These are phyloP conservation scores for Blastomyces parvus DNA, from an alignment of 2,329 filamentous ascomycete genomes.

Conservation along the genomic window DNA sequence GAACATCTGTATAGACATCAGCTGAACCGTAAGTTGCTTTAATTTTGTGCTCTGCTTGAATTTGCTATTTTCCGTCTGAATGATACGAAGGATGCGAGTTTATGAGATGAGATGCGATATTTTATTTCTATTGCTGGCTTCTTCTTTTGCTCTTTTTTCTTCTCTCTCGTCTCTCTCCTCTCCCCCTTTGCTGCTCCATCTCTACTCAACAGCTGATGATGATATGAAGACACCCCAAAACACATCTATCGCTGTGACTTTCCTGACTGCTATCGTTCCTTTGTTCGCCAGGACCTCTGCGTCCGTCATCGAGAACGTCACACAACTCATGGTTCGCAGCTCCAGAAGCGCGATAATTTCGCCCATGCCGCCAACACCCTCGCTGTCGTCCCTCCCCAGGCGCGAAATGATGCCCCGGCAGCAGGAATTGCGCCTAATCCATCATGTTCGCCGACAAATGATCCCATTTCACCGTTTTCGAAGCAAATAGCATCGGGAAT, in stretches of 20 bases:
- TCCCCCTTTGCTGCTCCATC: background rate
- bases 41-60: conserved; percentile 3
- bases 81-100: background rate
- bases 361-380: conserved; percentile 25
- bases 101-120: too few relatives aligned
- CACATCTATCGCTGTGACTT: conserved; percentile 92
- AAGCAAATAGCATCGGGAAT: conserved; percentile 1
- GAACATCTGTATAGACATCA: conserved; percentile 96
- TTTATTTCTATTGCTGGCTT: background rate
- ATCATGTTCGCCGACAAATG: conserved; percentile 15
- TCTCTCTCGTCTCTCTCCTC: background rate
- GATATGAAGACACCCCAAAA: conserved; percentile 66
- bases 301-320: conserved; percentile 75
- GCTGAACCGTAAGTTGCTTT: conserved; percentile 65
- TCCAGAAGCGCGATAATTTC: conserved; percentile 42
- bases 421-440: conserved; percentile 24
- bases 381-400: conserved; percentile 8
- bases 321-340: conserved; percentile 51
- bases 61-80: background rate
- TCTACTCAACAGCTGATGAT: conserved; percentile 13
- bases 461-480: conserved; percentile 10
- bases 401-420: conserved; percentile 12
- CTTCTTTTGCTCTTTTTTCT: background rate
- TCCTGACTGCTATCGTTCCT: conserved; percentile 78
- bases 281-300: conserved; percentile 87